Percentiles rank a stretch among this genome's conserved stretches.
Conservation (phyloP, 192 early-diverging fungal genomes). For the Umbelopsis sp. region DNA sequence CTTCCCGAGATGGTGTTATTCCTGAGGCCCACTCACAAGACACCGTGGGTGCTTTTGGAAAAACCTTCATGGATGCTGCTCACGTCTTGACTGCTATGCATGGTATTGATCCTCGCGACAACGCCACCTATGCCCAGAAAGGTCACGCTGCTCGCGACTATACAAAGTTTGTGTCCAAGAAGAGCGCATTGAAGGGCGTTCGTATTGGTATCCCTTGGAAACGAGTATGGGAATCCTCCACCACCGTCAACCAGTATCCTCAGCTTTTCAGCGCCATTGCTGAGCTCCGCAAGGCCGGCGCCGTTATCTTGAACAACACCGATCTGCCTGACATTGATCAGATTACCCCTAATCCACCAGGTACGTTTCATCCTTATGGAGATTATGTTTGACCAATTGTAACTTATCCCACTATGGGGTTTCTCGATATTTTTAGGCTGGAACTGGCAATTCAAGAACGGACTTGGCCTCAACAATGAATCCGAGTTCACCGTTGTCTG, state of each 20-base stretch:
- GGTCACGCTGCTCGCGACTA: not conserved
- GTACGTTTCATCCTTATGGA: not conserved
- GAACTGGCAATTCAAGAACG: constrained; percentile 25
- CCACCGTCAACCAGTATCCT: constrained; percentile 15
- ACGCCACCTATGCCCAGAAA: not conserved
- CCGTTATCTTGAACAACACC: constrained; percentile 30
- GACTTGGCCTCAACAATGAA: constrained; percentile 12
- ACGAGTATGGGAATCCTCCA: constrained; percentile 10
- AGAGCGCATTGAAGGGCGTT: constrained; percentile 10
- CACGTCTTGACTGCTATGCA: constrained; percentile 34
- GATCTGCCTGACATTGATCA: constrained; percentile 7
- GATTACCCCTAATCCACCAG: constrained; percentile 13
- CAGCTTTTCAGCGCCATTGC: constrained; percentile 22
- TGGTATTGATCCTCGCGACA: constrained; percentile 19
- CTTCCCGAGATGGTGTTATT: constrained; percentile 56
- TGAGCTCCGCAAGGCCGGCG: constrained; percentile 32
- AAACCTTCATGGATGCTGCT: constrained; percentile 37
- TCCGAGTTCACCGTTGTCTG: constrained; percentile 16
- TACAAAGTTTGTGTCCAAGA: constrained; percentile 7
- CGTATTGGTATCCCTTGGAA: constrained; percentile 23
- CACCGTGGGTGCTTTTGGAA: constrained; percentile 52
- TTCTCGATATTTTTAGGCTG: not conserved
- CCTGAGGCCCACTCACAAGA: constrained; percentile 56
- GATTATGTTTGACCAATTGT: not conserved
- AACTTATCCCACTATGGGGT: no score